Conservation (phyloP, 345 rosid genomes). For the Gynandropsis gynandra region DNA sequence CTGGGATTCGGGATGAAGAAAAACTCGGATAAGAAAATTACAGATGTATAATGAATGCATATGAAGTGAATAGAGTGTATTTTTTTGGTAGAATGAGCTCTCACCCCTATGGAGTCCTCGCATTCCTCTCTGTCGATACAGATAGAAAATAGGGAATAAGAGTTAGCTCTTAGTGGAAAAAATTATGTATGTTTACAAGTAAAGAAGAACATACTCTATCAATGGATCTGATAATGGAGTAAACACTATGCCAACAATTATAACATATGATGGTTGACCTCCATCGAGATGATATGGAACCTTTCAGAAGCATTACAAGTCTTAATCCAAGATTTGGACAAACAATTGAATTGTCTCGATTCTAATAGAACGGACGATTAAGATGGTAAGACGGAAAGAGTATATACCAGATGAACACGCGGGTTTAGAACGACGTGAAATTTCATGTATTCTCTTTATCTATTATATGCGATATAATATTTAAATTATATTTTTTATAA, state of each 20-base stretch:
- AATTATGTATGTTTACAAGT: constrained; percentile 10
- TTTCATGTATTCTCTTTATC: constrained; percentile 52
- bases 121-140: constrained; percentile 56
- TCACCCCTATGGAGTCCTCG: constrained; percentile 85
- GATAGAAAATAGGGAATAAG: constrained; percentile 6
- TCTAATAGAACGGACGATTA: neutral
- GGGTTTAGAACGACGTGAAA: constrained; percentile 67
- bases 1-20: constrained; percentile 33
- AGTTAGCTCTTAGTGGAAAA: constrained; percentile 6
- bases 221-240: constrained; percentile 94
- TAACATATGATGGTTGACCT: constrained; percentile 85
- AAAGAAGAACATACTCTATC: constrained; percentile 62
- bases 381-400: neutral
- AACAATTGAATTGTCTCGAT: too few relatives aligned
- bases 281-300: constrained; percentile 90
- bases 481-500: too few relatives aligned
- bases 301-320: constrained; percentile 33
- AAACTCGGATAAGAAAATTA: constrained; percentile 14
- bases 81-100: constrained; percentile 28
- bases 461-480: too few relatives aligned
- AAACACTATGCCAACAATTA: constrained; percentile 93
- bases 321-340: too few relatives aligned
- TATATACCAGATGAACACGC: constrained; percentile 80
- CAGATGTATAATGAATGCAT: constrained; percentile 1
- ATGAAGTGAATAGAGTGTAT: too few relatives aligned